These are phyloP conservation scores for Vanderwaltozyma tropicalis DNA, from an alignment of 805 yeast species.

Conservation along the genomic window DNA sequence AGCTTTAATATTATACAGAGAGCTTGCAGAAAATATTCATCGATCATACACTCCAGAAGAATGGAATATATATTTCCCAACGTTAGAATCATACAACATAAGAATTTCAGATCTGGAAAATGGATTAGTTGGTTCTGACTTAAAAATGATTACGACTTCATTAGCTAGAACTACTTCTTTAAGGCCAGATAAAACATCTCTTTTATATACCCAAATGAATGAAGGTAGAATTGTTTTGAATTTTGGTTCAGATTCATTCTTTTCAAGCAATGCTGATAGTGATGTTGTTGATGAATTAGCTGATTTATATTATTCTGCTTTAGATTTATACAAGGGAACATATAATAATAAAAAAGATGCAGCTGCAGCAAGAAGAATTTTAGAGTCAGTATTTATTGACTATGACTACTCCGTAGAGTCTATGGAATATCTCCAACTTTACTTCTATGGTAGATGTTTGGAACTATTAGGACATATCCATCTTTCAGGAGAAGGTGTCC, in stretches of 20 bases:
- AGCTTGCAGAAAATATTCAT: conserved; percentile 36
- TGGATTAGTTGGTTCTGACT: conserved; percentile 59
- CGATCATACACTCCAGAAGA: conserved; percentile 21
- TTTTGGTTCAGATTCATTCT: conserved; percentile 3
- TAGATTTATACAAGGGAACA: conserved; percentile 48
- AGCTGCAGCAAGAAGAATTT: conserved; percentile 33
- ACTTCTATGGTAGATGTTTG: conserved; percentile 31
- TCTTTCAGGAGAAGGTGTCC: conserved; percentile 61
- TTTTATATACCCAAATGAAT: conserved; percentile 24
- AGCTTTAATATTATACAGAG: conserved; percentile 49
- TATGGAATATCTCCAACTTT: conserved; percentile 21
- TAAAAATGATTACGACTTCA: conserved; percentile 37
- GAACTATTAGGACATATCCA: conserved; percentile 57
- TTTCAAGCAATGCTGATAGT: conserved; percentile 18
- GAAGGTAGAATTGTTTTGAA: conserved; percentile 18
- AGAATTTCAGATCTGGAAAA: conserved; percentile 58
- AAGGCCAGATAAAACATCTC: conserved; percentile 25
- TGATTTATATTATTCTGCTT: conserved; percentile 35
- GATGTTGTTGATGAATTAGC: conserved; percentile 30
- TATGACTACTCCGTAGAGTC: conserved; percentile 10
- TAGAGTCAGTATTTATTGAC: conserved; percentile 15
- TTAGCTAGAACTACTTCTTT: conserved; percentile 28
- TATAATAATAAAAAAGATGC: conserved; percentile 40
- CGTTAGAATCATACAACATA: conserved; percentile 36
- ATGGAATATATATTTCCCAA: conserved; percentile 38